These are phyloP conservation scores for button mushroom (Agaricus bisporus) DNA, from an alignment of 768 basidiomycete genomes.

Conservation along the genomic window DNA sequence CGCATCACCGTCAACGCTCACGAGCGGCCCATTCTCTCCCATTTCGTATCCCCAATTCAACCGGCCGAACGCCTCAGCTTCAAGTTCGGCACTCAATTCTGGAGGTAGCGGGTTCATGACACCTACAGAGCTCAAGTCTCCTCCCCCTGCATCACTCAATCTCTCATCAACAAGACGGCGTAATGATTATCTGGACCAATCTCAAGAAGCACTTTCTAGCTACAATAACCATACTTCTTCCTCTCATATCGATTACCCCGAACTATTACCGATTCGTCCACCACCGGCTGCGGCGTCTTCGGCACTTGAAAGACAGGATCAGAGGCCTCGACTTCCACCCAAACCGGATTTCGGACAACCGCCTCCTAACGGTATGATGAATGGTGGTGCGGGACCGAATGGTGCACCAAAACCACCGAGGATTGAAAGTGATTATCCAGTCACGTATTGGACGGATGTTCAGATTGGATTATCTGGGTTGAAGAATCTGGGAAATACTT, in stretches of 20 bases:
- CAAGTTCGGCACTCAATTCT: slow-evolving; percentile 5
- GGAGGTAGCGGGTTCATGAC: slow-evolving; percentile 23
- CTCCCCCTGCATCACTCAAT: slow-evolving; percentile 83
- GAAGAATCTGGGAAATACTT: slow-evolving; percentile 95
- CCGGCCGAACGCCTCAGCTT: slow-evolving; percentile 19
- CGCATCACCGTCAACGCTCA: slow-evolving; percentile 27
- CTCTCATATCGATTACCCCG: slow-evolving; percentile 72
- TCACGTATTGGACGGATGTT: slow-evolving; percentile 78
- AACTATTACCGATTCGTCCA: slow-evolving; percentile 64
- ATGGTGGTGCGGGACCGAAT: slow-evolving; percentile 9
- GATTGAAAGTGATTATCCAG: slow-evolving; percentile 72
- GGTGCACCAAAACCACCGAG: slow-evolving; percentile 53
- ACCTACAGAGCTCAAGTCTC: slow-evolving; percentile 48
- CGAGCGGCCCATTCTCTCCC: slow-evolving; percentile 31
- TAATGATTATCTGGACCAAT: slow-evolving; percentile 78
- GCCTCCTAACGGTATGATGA: not conserved
- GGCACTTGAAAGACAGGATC: slow-evolving; percentile 69
- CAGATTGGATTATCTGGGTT: slow-evolving; percentile 78
- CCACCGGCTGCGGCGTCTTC: slow-evolving; percentile 76
- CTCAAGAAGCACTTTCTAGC: slow-evolving; percentile 49
- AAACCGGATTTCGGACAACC: slow-evolving; percentile 12
- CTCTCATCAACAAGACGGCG: slow-evolving; percentile 58
- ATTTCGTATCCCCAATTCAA: slow-evolving; percentile 38
- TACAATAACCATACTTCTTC: slow-evolving; percentile 28
- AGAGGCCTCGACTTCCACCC: slow-evolving; percentile 45